Evolutionary conservation across 306 rosid species (phyloP), one percentile per base, ranked within the genome.

Genomic region (Hippophae tibetana): DNA sequence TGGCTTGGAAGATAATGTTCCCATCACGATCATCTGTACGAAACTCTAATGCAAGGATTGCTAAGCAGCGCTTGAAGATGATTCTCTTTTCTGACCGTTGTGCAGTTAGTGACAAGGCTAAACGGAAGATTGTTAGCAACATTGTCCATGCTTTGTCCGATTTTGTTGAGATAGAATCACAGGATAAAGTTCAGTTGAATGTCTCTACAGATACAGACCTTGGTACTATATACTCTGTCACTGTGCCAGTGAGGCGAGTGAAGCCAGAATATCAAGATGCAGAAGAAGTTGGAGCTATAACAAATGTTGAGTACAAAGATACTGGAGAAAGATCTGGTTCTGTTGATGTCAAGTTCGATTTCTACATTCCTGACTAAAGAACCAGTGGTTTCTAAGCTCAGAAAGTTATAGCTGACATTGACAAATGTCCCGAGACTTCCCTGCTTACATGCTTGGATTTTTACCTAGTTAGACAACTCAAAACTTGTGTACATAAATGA

Each of bases 1-100:
- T 92, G 77, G 96, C 98, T 38, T 92, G 96, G 96, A 87, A 80
- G 73, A 87, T 92, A 57, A 54, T 92, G 7, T 92, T 85, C 68
- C 98, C 98, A 5, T 81, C 96, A 31, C 79, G 84, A 27, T 57
- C 80, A 57, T 69, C 87, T 51, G 78, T 69, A 67, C 79, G 67
- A 77, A 87, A 73, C 68, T 87, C 98, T 38, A 85, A 85, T 68
- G 98, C 98, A 64, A 75, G 78, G 56, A 78, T 85, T 55, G 98
- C 98, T 61, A 92, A 92, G 83, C 95, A 92, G 81, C 92, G 98
- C 7, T 64, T 92, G 78, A 92, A 92, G 78, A 85, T 92, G 98
- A 87, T 92, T 55, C 81, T 92, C 67, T 87, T 87, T 77, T 86
- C 96, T 52, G 98, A 92, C 68, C 82, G 98, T 45, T 92, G 98